Percentiles rank a stretch among this genome's conserved stretches.
Evolutionary conservation across 164 flowering plant genomes (phyloP).

Genomic region (Nelumbo lutea): DNA sequence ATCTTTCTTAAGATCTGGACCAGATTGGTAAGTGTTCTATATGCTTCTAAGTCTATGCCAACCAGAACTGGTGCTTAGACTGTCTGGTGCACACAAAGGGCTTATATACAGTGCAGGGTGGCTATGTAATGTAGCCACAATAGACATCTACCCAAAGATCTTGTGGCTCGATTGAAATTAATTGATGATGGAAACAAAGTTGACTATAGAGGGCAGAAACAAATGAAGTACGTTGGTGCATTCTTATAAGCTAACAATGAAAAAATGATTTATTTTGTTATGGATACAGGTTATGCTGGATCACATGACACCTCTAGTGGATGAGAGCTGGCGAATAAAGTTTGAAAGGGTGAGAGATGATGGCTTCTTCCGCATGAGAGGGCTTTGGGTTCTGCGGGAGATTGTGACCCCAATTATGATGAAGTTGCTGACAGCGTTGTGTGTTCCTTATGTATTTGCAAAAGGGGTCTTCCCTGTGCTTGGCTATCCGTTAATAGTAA

Average conservation of each 20-base stretch:
- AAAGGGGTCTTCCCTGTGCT: slow-evolving; percentile 85
- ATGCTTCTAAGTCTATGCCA: too few relatives aligned
- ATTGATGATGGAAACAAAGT: too few relatives aligned
- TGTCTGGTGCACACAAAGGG: too few relatives aligned
- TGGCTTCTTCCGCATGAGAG: slow-evolving; percentile 87
- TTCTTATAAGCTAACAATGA: too few relatives aligned
- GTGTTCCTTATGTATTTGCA: slow-evolving; percentile 92
- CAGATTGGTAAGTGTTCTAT: slow-evolving; percentile 57
- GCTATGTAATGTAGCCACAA: too few relatives aligned
- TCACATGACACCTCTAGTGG: slow-evolving; percentile 88
- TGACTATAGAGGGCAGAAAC: too few relatives aligned
- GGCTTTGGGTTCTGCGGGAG: slow-evolving; percentile 88
- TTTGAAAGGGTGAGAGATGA: slow-evolving; percentile 93
- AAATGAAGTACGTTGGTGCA: too few relatives aligned
- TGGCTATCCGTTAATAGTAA: slow-evolving; percentile 83
- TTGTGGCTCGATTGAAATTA: too few relatives aligned
- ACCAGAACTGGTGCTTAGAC: too few relatives aligned
- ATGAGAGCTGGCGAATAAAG: slow-evolving; percentile 87
- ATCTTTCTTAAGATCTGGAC: slow-evolving; percentile 98
- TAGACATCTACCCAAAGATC: too few relatives aligned
- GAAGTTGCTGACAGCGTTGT: slow-evolving; percentile 89
- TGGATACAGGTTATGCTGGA: slow-evolving; percentile 81
- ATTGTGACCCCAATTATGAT: slow-evolving; percentile 79
- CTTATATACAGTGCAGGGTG: too few relatives aligned
- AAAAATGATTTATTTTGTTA: not conserved